Evolutionary conservation across 1,284 basidiomycete genomes (phyloP).

Genomic region (Volvariella volvacea): DNA sequence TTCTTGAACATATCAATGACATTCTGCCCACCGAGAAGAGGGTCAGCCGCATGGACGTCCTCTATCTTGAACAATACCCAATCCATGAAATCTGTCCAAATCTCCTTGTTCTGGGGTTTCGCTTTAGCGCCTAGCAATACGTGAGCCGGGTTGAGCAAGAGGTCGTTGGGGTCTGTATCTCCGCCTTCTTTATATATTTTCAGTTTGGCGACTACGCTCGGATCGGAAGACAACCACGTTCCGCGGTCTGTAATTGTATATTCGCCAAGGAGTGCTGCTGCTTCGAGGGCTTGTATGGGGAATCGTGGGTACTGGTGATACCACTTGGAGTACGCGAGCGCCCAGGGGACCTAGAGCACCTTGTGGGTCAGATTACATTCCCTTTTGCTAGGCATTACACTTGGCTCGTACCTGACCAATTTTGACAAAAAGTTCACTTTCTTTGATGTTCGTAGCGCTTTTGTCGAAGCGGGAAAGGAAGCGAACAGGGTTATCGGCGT

Average conservation of each 20-base stretch:
- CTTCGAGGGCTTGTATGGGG: constrained; percentile 37
- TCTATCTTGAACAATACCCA: constrained; percentile 25
- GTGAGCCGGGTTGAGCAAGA: constrained; percentile 37
- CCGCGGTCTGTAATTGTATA: constrained; percentile 45
- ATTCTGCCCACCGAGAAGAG: constrained; percentile 29
- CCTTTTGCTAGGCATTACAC: background rate
- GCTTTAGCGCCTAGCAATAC: constrained; percentile 27
- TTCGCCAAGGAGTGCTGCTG: constrained; percentile 36
- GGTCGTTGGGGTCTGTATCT: constrained; percentile 23
- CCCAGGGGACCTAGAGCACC: constrained; percentile 40
- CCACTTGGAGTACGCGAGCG: constrained; percentile 40
- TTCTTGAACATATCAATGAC: constrained; percentile 31
- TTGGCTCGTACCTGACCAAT: constrained; percentile 36
- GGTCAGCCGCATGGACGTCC: background rate
- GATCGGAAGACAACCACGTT: constrained; percentile 34
- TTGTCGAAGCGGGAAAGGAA: constrained; percentile 50
- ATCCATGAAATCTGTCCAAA: constrained; percentile 29
- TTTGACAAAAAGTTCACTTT: constrained; percentile 36
- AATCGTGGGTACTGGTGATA: constrained; percentile 47
- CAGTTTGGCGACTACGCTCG: constrained; percentile 21
- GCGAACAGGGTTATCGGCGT: constrained; percentile 21
- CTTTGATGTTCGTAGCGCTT: constrained; percentile 50
- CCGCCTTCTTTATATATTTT: constrained; percentile 32
- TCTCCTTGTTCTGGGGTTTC: constrained; percentile 13
- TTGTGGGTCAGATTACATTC: constrained; percentile 1